Percentiles rank a stretch among this genome's conserved stretches.
Evolutionary conservation across 78 protist genomes (phyloP).

Genomic region (Fonticula alba): DNA sequence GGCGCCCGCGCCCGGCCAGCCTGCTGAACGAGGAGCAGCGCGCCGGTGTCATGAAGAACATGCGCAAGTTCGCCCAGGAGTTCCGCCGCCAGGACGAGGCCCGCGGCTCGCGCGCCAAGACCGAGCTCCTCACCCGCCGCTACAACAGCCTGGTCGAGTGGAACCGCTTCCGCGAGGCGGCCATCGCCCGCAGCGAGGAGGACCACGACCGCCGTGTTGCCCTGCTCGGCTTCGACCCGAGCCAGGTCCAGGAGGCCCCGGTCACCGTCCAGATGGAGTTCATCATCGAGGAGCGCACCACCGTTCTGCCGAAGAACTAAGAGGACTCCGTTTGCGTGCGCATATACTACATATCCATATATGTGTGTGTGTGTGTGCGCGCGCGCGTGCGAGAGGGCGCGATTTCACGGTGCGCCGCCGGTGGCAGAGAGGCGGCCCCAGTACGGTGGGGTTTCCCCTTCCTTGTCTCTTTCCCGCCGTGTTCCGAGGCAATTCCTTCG

Average conservation of each 20-base stretch:
- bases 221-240: neutral
- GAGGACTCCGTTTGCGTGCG: too few species aligned
- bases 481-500: too few species aligned
- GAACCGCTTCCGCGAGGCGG: neutral
- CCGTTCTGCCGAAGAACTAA: too few species aligned
- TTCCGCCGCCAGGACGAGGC: neutral
- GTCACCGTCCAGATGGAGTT: neutral
- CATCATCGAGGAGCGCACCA: neutral
- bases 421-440: too few species aligned
- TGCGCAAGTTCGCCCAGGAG: neutral
- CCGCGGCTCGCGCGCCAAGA: neutral
- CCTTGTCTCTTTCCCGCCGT: too few species aligned
- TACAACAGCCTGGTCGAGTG: neutral
- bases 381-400: too few species aligned
- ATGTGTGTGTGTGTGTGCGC: too few species aligned
- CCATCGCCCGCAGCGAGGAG: neutral
- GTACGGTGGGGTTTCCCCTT: too few species aligned
- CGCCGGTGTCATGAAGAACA: neutral
- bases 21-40: slow-evolving; percentile 23
- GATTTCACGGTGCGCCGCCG: too few species aligned
- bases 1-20: slow-evolving; percentile 38
- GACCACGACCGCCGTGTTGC: neutral
- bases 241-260: neutral
- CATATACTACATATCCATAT: too few species aligned
- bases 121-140: neutral